Percentiles rank a stretch among this genome's conserved stretches.
Conservation (phyloP, 164 flowering plant genomes). For the grape (Vitis vinifera) region DNA sequence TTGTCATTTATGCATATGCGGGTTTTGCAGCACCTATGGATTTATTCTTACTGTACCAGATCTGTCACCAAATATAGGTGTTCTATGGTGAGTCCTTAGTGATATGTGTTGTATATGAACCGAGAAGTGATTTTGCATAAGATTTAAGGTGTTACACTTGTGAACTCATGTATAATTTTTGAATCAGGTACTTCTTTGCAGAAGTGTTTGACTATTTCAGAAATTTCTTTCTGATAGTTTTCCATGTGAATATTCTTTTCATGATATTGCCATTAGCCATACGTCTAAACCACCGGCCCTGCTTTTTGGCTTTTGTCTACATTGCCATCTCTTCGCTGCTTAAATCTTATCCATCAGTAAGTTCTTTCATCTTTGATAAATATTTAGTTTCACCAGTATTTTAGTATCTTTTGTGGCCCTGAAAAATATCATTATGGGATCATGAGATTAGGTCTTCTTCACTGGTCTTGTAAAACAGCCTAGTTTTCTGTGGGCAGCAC, state of each 20-base stretch:
- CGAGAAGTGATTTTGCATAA: background rate
- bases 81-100: conserved; percentile 65
- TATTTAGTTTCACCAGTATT: background rate
- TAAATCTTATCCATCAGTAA: conserved; percentile 95
- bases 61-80: conserved; percentile 94
- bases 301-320: conserved; percentile 85
- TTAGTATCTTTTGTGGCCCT: background rate
- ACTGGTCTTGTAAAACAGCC: background rate
- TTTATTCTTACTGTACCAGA: conserved; percentile 87
- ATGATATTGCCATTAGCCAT: conserved; percentile 90
- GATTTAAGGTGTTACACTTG: background rate
- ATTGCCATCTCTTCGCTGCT: conserved; percentile 84
- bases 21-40: conserved; percentile 81
- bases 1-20: conserved; percentile 5
- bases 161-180: conserved; percentile 4
- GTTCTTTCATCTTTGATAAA: conserved; percentile 22
- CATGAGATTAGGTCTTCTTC: no score
- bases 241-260: conserved; percentile 81
- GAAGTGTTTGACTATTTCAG: conserved; percentile 96
- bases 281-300: conserved; percentile 87
- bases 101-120: conserved; percentile 2
- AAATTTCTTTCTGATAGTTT: conserved; percentile 80
- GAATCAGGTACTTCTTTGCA: conserved; percentile 95
- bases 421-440: no score
- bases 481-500: background rate